A percentile compares a stretch with the other conserved stretches of the same genome.
These are phyloP conservation scores for Hortaea sp. DNA, from an alignment of 2,329 filamentous ascomycete species.

Conservation along the genomic window DNA sequence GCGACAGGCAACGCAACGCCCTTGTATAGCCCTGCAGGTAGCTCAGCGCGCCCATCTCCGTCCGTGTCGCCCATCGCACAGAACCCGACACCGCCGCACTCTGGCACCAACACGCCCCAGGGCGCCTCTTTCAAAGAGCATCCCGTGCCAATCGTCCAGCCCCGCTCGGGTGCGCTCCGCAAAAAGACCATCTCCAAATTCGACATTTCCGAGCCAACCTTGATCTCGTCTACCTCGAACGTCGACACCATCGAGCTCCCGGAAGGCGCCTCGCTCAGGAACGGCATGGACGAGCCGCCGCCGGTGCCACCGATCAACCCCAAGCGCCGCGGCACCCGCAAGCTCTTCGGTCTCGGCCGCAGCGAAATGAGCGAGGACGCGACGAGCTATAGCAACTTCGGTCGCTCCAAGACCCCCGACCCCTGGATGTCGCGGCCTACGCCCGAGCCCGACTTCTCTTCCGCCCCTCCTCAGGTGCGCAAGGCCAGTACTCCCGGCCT, in stretches of 20 bases:
- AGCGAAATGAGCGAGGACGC: slow-evolving; percentile 3
- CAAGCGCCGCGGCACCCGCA: slow-evolving; percentile 38
- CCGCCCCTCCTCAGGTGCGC: background rate
- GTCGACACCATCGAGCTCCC: slow-evolving; percentile 50
- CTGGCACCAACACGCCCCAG: slow-evolving; percentile 34
- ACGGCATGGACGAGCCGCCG: slow-evolving; percentile 38
- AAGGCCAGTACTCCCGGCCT: background rate
- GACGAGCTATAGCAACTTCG: slow-evolving; percentile 2
- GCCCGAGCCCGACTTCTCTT: slow-evolving; percentile 5
- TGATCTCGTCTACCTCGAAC: slow-evolving; percentile 46
- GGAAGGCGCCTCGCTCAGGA: slow-evolving; percentile 44
- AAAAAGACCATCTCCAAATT: slow-evolving; percentile 52
- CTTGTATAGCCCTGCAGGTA: slow-evolving; percentile 11
- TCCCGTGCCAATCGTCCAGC: slow-evolving; percentile 28
- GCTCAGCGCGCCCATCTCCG: slow-evolving; percentile 7
- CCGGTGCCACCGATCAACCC: slow-evolving; percentile 52
- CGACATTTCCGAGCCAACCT: slow-evolving; percentile 51
- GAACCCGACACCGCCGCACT: slow-evolving; percentile 45
- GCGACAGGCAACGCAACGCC: slow-evolving; percentile 8
- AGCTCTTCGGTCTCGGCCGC: slow-evolving; percentile 20
- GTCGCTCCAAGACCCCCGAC: slow-evolving; percentile 14
- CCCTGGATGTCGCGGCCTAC: slow-evolving; percentile 6
- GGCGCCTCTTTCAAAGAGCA: slow-evolving; percentile 17
- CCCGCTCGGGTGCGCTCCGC: slow-evolving; percentile 36
- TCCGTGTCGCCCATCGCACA: slow-evolving; percentile 4